Evolutionary conservation across 192 early-diverging fungal genomes (phyloP), one percentile per base, ranked within the genome.

Genomic region (Podila horticola): DNA sequence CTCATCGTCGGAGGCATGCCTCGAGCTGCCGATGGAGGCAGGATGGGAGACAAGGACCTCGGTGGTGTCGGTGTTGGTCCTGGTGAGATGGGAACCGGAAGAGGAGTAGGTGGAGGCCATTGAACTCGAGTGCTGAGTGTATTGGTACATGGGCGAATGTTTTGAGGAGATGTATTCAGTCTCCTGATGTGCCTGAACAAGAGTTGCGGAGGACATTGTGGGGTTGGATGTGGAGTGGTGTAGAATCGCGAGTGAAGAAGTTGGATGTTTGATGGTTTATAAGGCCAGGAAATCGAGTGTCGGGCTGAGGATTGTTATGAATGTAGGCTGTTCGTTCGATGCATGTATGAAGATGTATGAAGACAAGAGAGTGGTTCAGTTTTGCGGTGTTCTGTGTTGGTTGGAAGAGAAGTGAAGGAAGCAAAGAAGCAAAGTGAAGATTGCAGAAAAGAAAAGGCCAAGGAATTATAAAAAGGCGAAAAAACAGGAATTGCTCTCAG

Each of bases 1-100:
- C 26, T 61, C 55, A 19, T 81, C 77, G 13, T 81, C 77, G 48
- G 72, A 71, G 20, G 67, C 71, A 19, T 79, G 76, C 20, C 70
- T 60, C 3, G 76, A 79, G 45, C 31, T 67, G 7, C 68, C 71
- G 7, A 81, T 26, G 11, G 71, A 81, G 2, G 38, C 64, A 29
- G 66, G 77, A 5, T 67, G 59, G 2, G 77, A 73, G 19, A 79
- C 50, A 10, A 79, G 45, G 12, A 72, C 31, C 6, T 79, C 76
- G 13, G 52, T 55, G n/a, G 52, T 24, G 52, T 55, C 52, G 5
- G 52, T 55, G 52, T 55, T 55, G 52, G 24, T 26, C 52, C 52
- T 55, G 52, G 52, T 55, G 52, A 55, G 52, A 55, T 55, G 52
- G 2, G 52, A 55, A 10, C 24, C 52, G 19, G n/a, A 24, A 6